phyloP scores from a whole-genome alignment of 225 moss, liverwort and hornwort genomes.

The Lunularia cruciata region DNA sequence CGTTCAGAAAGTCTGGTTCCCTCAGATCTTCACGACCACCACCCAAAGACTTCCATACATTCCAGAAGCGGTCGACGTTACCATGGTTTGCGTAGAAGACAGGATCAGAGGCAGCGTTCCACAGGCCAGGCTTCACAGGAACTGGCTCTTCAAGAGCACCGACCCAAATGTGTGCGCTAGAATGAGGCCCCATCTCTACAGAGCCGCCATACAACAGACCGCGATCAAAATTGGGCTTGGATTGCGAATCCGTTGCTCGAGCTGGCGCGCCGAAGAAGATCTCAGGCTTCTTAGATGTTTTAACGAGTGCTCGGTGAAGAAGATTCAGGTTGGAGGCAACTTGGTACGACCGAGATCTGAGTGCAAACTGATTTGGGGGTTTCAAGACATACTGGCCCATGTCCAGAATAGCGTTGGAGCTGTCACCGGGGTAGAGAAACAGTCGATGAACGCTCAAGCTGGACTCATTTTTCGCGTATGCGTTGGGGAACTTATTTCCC shows the following conservation, averaged over 20 bases:
- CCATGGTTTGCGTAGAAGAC: conserved; percentile 42
- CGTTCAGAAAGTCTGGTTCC: conserved; percentile 43
- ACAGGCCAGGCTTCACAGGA: no score
- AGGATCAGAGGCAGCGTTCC: conserved; percentile 8
- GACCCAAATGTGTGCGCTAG: conserved; percentile 14
- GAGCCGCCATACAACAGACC: background rate
- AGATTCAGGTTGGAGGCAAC: background rate
- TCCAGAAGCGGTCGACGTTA: conserved; percentile 38
- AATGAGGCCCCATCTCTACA: background rate
- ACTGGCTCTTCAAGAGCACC: conserved; percentile 46
- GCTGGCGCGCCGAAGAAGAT: background rate
- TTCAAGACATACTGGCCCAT: background rate
- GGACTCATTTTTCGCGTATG: background rate
- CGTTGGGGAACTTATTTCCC: background rate
- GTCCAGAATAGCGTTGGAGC: background rate
- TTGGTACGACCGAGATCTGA: no score
- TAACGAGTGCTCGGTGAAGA: background rate
- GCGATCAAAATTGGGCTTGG: background rate
- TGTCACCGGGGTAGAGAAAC: background rate
- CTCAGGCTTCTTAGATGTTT: background rate
- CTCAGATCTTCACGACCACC: background rate
- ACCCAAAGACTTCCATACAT: conserved; percentile 15
- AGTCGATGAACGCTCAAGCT: background rate
- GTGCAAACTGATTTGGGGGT: background rate
- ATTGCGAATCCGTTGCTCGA: background rate